A percentile compares a stretch with the other conserved stretches of the same genome.
phyloP scores from a whole-genome alignment of 1,284 basidiomycete genomes.

The Leucoagaricus sp. region DNA sequence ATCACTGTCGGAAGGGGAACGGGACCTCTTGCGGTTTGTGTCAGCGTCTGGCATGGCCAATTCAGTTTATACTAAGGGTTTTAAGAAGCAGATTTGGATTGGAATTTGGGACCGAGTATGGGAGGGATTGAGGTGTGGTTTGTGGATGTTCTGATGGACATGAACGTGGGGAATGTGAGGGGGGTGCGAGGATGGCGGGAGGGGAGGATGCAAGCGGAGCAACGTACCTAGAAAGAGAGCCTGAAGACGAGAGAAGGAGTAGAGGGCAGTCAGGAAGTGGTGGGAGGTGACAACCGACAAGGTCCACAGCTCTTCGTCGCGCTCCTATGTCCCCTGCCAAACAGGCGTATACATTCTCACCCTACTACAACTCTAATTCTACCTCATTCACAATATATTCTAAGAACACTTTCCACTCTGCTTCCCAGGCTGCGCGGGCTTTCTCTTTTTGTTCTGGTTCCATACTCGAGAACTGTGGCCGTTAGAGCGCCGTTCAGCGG shows the following conservation, averaged over 20 bases:
- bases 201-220: conserved; percentile 19
- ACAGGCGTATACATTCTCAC: conserved; percentile 28
- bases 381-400: conserved; percentile 34
- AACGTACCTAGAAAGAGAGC: conserved; percentile 8
- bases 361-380: conserved; percentile 1
- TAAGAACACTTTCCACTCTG: conserved; percentile 55
- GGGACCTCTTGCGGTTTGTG: conserved; percentile 80
- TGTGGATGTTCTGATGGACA: conserved; percentile 42
- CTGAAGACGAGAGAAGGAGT: not conserved
- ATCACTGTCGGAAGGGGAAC: conserved; percentile 81
- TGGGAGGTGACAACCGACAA: conserved; percentile 12
- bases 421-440: conserved; percentile 51
- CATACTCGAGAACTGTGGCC: conserved; percentile 53
- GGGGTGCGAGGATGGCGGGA: conserved; percentile 44
- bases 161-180: conserved; percentile 43
- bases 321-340: conserved; percentile 19
- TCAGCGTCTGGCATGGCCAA: conserved; percentile 81
- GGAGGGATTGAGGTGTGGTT: conserved; percentile 38
- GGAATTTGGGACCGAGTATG: conserved; percentile 39
- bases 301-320: conserved; percentile 17
- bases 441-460: conserved; percentile 45
- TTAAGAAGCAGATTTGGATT: conserved; percentile 24
- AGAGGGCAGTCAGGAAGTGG: conserved; percentile 2
- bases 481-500: conserved; percentile 13
- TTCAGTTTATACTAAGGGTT: conserved; percentile 44